Percentiles rank a stretch among this genome's conserved stretches.
phyloP scores from a whole-genome alignment of 371 early-diverging fungal genomes.

The Actinomortierella wolfii region DNA sequence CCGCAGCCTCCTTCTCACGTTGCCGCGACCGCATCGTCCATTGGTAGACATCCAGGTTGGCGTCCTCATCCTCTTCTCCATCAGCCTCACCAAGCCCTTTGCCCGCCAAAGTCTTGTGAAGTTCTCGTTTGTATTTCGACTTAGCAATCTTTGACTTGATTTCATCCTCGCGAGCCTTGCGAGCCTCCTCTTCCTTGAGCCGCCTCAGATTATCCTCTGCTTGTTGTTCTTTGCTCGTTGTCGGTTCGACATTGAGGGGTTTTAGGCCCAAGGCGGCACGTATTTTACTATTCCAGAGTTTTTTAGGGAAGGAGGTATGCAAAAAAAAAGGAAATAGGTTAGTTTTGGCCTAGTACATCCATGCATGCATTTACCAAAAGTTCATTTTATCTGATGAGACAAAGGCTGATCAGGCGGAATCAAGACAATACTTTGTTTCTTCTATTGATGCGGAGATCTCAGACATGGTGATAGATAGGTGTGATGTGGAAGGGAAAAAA shows the following conservation, averaged over 20 bases:
- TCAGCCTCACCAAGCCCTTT: constrained; percentile 71
- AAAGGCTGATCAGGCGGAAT: not conserved
- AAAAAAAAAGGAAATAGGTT: not conserved
- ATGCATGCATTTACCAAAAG: not conserved
- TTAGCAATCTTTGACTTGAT: constrained; percentile 61
- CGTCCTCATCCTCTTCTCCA: constrained; percentile 59
- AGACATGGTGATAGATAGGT: constrained; percentile 14
- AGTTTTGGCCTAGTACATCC: not conserved
- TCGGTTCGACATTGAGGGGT: constrained; percentile 57
- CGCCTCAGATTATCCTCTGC: constrained; percentile 72
- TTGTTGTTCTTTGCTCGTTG: constrained; percentile 52
- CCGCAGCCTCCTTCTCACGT: constrained; percentile 57
- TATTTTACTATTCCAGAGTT: constrained; percentile 53
- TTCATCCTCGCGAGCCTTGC: constrained; percentile 52
- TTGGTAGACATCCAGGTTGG: constrained; percentile 49
- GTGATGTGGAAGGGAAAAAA: no score
- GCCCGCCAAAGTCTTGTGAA: constrained; percentile 65
- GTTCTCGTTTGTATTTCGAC: constrained; percentile 63
- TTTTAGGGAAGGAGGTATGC: not conserved
- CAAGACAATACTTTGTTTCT: constrained; percentile 64
- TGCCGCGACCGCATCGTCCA: constrained; percentile 67
- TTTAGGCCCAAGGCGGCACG: constrained; percentile 75
- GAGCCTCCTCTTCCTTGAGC: constrained; percentile 55
- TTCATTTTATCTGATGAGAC: not conserved
- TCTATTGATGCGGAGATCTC: constrained; percentile 58